These are phyloP conservation scores for Rutstroemia sp. DNA, from an alignment of 2,329 filamentous ascomycete genomes.

Conservation along the genomic window DNA sequence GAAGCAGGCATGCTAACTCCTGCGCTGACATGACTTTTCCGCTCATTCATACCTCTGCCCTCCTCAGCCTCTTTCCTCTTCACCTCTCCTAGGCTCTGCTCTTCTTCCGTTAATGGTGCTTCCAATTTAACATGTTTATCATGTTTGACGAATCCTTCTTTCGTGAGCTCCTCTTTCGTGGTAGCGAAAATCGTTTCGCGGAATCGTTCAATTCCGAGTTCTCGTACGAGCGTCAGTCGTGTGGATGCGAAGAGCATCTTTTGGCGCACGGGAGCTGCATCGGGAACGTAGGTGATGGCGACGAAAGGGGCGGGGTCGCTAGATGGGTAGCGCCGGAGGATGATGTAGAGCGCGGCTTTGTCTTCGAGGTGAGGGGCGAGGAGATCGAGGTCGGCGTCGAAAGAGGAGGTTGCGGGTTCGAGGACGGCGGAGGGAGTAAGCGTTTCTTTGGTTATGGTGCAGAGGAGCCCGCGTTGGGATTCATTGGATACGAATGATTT, in stretches of 20 bases:
- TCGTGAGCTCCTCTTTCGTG: constrained; percentile 59
- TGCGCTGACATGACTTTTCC: constrained; percentile 40
- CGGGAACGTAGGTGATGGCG: constrained; percentile 72
- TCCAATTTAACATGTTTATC: constrained; percentile 57
- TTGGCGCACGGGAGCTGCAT: constrained; percentile 69
- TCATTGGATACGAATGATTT: constrained; percentile 56
- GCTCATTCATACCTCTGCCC: constrained; percentile 55
- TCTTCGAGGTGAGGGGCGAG: constrained; percentile 57
- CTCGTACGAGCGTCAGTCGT: constrained; percentile 64
- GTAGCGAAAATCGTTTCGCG: constrained; percentile 69
- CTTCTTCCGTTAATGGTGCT: constrained; percentile 73
- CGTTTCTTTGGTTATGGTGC: constrained; percentile 61
- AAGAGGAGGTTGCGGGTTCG: constrained; percentile 45
- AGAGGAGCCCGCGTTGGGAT: constrained; percentile 61
- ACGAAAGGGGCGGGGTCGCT: constrained; percentile 44
- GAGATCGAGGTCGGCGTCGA: constrained; percentile 55
- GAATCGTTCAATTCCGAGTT: constrained; percentile 74
- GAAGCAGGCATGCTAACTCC: constrained; percentile 44
- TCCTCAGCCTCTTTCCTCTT: constrained; percentile 70
- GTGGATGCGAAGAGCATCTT: constrained; percentile 84
- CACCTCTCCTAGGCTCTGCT: constrained; percentile 62
- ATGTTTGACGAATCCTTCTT: constrained; percentile 63
- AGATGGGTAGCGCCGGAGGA: constrained; percentile 60
- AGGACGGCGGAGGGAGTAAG: constrained; percentile 56
- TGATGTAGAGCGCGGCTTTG: constrained; percentile 63